Evolutionary conservation across 2,329 filamentous ascomycete genomes (phyloP).

Genomic region (Chaetoscypha palmicola): DNA sequence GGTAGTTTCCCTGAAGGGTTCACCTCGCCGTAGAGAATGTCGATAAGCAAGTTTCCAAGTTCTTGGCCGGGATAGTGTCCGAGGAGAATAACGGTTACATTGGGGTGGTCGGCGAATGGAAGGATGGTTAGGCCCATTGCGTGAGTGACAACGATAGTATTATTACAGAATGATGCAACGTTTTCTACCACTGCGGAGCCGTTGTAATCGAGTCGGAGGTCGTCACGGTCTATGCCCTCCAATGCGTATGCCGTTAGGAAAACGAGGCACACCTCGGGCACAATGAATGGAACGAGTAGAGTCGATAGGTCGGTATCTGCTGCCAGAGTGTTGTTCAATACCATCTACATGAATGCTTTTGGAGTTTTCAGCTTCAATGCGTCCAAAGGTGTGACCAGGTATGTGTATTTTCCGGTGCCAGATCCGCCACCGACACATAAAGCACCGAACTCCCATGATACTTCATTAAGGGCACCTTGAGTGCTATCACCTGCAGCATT

Average conservation of each 20-base stretch:
- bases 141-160: constrained; percentile 57
- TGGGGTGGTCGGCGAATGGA: constrained; percentile 66
- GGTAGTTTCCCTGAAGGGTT: constrained; percentile 72
- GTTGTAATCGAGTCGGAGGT: constrained; percentile 33
- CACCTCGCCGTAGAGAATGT: constrained; percentile 33
- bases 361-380: too few relatives aligned
- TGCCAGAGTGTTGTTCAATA: constrained; percentile 36
- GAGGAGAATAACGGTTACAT: constrained; percentile 71
- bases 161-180: constrained; percentile 50
- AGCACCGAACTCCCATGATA: background rate
- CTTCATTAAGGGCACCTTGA: constrained; percentile 2
- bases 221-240: constrained; percentile 46
- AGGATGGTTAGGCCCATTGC: constrained; percentile 54
- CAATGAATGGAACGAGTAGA: too few relatives aligned
- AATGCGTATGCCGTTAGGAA: constrained; percentile 58
- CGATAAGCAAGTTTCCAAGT: constrained; percentile 66
- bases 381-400: background rate
- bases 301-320: too few relatives aligned
- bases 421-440: background rate
- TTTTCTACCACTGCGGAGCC: constrained; percentile 49
- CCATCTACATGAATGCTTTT: too few relatives aligned
- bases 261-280: constrained; percentile 59
- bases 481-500: constrained; percentile 40
- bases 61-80: constrained; percentile 60
- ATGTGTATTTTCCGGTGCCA: background rate